Base-by-base conservation (phyloP, 148 eudicot species). In the Linanthus parryae region DNA sequence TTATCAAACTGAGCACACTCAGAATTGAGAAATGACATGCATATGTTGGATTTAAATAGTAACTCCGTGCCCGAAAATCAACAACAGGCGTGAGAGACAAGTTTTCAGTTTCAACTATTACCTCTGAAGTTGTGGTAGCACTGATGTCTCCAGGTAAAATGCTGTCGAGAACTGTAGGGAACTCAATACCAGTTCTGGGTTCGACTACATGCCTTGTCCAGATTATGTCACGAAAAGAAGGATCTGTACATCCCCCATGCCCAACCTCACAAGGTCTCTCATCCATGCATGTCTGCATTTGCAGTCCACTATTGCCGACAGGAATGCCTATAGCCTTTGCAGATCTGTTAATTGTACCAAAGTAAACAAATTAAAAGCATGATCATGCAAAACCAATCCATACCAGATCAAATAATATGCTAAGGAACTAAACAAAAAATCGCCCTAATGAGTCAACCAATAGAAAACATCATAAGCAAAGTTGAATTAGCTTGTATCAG, bases 111-210 rank as follows among this genome's bases (percentile, higher is more conserved):
- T 37, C 16, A 39, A 29, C 24, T 30, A 11, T 20, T 44, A 85
- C 97, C 97, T 90, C 97, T 44, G 91, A 65, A 17, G 78, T 56
- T 44, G 64, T 66, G 54, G 50, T 65, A 52, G 85, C 69, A 52
- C 67, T 69, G 27, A 58, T 71, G 46, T 70, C 81, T 55, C 75
- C 74, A 43, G 71, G 70, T 49, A 76, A 56, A 54, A 48, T 17
- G 49, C 69, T 72, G 16, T 71, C 74, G 60, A 85, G 56, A 12
- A 83, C 56, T 18, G 74, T 68, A 34, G 97, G 97, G 48, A 90
- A 90, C 73, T 80, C 77, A 26, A 90, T 83, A 36, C 95, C 95
- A 42, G 97, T 90, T 72, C 65, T 72, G 33, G 95, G 92, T 67
- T 90, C 97, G 44, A 80, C 72, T 48, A 73, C 64, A 64, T 77